Conservation (phyloP, 805 yeast genomes). For the Limtongia smithiae region DNA sequence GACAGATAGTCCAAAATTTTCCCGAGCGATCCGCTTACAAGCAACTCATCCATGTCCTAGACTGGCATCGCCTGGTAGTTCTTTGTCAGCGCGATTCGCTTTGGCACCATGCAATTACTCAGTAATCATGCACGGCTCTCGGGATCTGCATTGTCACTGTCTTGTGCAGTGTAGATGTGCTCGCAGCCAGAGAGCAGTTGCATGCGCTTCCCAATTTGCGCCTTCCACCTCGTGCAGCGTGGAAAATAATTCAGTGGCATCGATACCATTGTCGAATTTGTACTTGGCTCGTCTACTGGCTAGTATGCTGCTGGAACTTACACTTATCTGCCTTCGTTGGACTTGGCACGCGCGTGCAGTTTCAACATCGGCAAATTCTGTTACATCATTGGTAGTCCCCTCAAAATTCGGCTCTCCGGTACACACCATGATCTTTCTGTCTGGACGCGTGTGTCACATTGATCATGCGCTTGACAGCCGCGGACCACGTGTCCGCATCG, state of each 20-base stretch:
- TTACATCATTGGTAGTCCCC: neutral
- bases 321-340: slow-evolving; percentile 42
- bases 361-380: slow-evolving; percentile 70
- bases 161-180: slow-evolving; percentile 46
- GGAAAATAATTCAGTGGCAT: slow-evolving; percentile 85
- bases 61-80: slow-evolving; percentile 95
- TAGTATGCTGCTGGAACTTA: neutral
- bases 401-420: neutral
- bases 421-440: slow-evolving; percentile 59
- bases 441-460: slow-evolving; percentile 78
- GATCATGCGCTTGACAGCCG: slow-evolving; percentile 60
- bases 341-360: slow-evolving; percentile 72
- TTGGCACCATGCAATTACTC: slow-evolving; percentile 66
- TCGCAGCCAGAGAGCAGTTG: slow-evolving; percentile 47
- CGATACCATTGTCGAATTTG: slow-evolving; percentile 67
- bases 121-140: slow-evolving; percentile 44
- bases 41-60: slow-evolving; percentile 66
- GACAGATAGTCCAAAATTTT: slow-evolving; percentile 56
- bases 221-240: slow-evolving; percentile 79
- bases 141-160: slow-evolving; percentile 37
- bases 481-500: slow-evolving; percentile 67
- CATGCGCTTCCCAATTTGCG: slow-evolving; percentile 61
- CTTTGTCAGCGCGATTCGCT: slow-evolving; percentile 58
- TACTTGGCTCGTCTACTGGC: slow-evolving; percentile 48
- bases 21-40: slow-evolving; percentile 93